phyloP scores from a whole-genome alignment of 1,284 basidiomycete genomes.

The Grifola frondosa region DNA sequence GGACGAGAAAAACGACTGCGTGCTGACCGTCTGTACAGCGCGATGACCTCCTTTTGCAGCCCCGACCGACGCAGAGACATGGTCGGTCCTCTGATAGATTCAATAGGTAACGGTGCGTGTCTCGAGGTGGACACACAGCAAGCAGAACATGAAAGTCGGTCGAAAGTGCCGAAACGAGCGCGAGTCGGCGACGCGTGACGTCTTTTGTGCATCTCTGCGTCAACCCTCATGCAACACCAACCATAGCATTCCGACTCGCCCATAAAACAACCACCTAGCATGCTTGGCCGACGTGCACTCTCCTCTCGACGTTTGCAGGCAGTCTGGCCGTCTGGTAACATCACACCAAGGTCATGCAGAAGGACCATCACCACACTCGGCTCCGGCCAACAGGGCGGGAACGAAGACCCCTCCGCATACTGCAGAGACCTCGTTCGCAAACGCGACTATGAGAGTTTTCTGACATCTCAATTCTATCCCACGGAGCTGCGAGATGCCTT shows the following conservation, averaged over 20 bases:
- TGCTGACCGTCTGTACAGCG: conserved; percentile 68
- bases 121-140: no score
- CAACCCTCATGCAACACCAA: no score
- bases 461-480: conserved; percentile 80
- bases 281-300: no score
- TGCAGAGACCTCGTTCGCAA: conserved; percentile 69
- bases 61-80: conserved; percentile 47
- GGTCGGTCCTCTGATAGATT: no score
- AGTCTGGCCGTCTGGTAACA: no score
- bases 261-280: no score
- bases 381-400: conserved; percentile 13
- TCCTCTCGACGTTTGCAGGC: no score
- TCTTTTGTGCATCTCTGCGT: no score
- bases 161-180: neutral
- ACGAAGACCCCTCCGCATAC: conserved; percentile 51
- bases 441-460: conserved; percentile 81
- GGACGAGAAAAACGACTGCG: conserved; percentile 1
- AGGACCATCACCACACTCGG: neutral
- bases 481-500: conserved; percentile 63
- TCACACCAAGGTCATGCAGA: no score
- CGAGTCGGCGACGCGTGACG: no score
- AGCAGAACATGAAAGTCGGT: neutral
- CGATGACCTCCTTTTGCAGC: conserved; percentile 67
- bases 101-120: no score
- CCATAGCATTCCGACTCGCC: no score